Base-by-base conservation (phyloP, 2,329 filamentous ascomycete genomes). In the Pseudogymnoascus sp. region DNA sequence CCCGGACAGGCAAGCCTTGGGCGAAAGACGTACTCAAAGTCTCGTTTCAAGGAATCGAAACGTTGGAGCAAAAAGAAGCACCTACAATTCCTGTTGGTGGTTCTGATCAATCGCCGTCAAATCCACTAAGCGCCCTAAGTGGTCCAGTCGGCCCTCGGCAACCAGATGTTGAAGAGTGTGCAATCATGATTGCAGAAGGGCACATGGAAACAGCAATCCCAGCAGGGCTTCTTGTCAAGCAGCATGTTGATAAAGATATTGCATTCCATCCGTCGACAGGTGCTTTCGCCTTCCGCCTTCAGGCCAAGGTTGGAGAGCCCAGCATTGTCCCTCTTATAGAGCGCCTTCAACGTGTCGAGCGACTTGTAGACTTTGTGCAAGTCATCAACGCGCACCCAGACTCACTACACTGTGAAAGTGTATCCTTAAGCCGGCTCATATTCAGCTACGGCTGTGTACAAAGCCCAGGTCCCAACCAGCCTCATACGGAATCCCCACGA, bases 281-380 rank as follows among this genome's bases (percentile, higher is more conserved):
- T 7, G 64, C 65, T 5, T 70, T 74, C 59, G 70, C 71, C 10
- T 67, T 73, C 45, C 69, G 71, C 1, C 62, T 74, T n/a, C 67
- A 66, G 7, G 70, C 68, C 41, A 65, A 64, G 58, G 61, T 73
- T 43, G 72, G 72, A 12, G 69, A 70, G 59, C 64, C 70, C 6
- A 61, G 72, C 37, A 68, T 73, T 37, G 61, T 67, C 8, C 60
- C 61, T 23, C 66, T 74, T 4, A 64, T 68, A n/a, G 68, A 72
- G 39, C 68, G 68, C 19, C 59, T 70, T 77, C 79, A 65, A 77
- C 80, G 60, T 81, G 86, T 94, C 63, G 84, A 89, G 69, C 83
- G 87, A 19, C 79, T 94, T 29, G 85, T 91, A 39, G 81, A 82
- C 45, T 90, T 90, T 69, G 78, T 91, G 26, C 81, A 85, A 49